Base-by-base conservation (phyloP, 805 yeast species). In the Kuraishia floccosa region DNA sequence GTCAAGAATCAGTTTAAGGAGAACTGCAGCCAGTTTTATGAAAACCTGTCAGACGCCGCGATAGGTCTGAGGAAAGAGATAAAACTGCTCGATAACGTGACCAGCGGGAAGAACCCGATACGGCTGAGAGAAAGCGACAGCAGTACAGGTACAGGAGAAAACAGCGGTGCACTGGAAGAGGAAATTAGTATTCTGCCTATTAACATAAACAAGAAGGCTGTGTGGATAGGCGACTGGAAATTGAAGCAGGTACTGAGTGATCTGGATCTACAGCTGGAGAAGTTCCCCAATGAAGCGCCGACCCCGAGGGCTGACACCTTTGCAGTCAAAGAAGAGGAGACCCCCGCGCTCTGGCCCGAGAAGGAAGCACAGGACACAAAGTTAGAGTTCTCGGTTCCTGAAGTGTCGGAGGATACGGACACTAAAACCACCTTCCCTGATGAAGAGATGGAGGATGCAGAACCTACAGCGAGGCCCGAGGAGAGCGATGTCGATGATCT, bases 171-270 rank as follows among this genome's bases (percentile, higher is more conserved):
- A 16, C 24, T 33, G 27, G 28, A 30, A 19, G 45, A 49, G 35
- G 56, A 54, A n/a, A 47, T 68, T 14, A 68, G 68, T 56, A 67
- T 81, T 24, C 57, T 81, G 17, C 91, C 94, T 1, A 65, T 80
- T 3, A 63, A 67, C 25, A 69, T 81, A 16, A 79, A 76, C 31
- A 76, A 76, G 39, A 77, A 78, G 54, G 83, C 85, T 22, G 71
- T 82, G 4, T 65, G 69, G 56, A 65, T 78, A 18, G 85, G 86
- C 3, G 56, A 58, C 24, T 65, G 58, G 39, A 77, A 79, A 47
- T 56, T 79, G 30, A 52, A 58, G 7, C 64, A 62, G 27, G 74
- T 72, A 41, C 36, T 74, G 31, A 41, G 43, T 11, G 46, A 44
- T 4, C 33, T 63, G 30, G 54, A 56, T 23, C 27, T 39, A n/a